These are phyloP conservation scores for Coprinopsis strossmayeri DNA, from an alignment of 768 basidiomycete species.

Conservation along the genomic window DNA sequence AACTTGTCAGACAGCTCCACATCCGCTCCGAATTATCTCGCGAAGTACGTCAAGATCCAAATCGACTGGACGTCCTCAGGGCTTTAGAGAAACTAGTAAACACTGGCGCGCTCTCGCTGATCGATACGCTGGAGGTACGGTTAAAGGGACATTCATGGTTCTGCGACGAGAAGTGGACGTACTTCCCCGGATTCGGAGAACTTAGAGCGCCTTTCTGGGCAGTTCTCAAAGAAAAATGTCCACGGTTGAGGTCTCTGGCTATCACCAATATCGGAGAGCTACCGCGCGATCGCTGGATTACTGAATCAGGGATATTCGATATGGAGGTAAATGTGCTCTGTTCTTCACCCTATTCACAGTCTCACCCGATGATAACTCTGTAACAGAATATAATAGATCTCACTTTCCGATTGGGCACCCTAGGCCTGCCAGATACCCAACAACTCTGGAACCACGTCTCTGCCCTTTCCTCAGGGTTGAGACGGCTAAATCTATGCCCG, in stretches of 20 bases:
- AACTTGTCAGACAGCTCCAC: constrained; percentile 12
- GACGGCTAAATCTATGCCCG: background rate
- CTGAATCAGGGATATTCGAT: background rate
- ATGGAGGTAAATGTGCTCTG: background rate
- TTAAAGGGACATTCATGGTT: background rate
- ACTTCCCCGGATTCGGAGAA: background rate
- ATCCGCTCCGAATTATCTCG: constrained; percentile 11
- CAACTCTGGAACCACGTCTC: background rate
- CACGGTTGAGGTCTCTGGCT: background rate
- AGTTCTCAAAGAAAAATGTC: background rate
- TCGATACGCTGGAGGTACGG: background rate
- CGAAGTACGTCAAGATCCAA: background rate
- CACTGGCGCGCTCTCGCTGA: background rate
- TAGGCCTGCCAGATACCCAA: background rate
- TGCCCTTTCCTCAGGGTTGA: background rate
- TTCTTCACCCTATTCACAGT: background rate
- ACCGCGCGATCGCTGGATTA: background rate
- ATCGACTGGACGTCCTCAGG: background rate
- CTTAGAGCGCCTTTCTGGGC: background rate
- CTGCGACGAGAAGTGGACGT: background rate
- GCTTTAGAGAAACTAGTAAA: background rate
- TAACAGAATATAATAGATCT: background rate
- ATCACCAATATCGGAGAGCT: background rate
- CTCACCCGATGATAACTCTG: background rate
- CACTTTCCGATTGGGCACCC: background rate